Percentiles rank a stretch among this genome's conserved stretches.
These are phyloP conservation scores for Cystobasidium tubakii DNA, from an alignment of 768 basidiomycete genomes.

Conservation along the genomic window DNA sequence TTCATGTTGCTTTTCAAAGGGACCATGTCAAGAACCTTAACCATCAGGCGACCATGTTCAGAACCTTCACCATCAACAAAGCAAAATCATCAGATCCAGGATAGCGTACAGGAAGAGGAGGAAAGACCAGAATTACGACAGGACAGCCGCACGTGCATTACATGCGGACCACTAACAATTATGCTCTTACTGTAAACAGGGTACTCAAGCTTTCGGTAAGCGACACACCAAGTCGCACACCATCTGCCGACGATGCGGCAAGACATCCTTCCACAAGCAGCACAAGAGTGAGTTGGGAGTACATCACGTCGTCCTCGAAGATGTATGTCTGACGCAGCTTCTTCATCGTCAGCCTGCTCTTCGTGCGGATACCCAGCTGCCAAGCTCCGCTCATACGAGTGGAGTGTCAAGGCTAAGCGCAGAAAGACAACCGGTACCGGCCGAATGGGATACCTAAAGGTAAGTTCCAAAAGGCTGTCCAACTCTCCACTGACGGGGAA, in stretches of 20 bases:
- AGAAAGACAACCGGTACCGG: constrained; percentile 99
- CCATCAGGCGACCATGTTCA: no score
- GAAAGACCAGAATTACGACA: no score
- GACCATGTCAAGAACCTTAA: no score
- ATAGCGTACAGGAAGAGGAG: no score
- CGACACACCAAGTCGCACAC: constrained; percentile 48
- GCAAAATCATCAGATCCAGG: no score
- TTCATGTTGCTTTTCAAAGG: no score
- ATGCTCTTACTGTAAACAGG: no score
- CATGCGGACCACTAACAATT: no score
- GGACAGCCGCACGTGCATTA: no score
- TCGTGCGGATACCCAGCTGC: constrained; percentile 96
- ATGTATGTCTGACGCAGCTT: neutral
- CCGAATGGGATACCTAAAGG: constrained; percentile 87
- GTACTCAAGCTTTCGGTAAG: constrained; percentile 43
- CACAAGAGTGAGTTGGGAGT: constrained; percentile 93
- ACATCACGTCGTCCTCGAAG: neutral
- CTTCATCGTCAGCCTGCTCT: constrained; percentile 64
- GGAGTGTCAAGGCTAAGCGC: constrained; percentile 98
- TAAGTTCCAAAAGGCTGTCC: neutral
- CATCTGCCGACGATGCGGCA: constrained; percentile 84
- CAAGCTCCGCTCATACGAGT: constrained; percentile 90
- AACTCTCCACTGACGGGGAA: no score
- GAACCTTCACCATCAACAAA: no score
- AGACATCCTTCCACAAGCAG: constrained; percentile 94